These are phyloP conservation scores for Dendrobium catenatum DNA, from an alignment of 106 monocot genomes.

Conservation along the genomic window DNA sequence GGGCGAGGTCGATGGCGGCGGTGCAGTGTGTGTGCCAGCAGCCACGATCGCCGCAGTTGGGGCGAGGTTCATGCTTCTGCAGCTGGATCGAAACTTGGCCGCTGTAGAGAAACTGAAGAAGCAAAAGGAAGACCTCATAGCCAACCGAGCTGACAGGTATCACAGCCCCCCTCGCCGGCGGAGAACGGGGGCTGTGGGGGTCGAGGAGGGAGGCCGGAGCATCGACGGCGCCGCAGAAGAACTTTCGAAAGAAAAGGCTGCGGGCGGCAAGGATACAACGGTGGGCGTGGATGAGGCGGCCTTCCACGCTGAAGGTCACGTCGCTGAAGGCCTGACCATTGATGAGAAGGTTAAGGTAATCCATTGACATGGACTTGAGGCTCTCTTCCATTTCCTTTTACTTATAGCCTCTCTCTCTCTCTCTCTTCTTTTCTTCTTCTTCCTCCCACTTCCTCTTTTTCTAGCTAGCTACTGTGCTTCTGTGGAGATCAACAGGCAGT, in stretches of 20 bases:
- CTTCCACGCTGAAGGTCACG: conserved; percentile 86
- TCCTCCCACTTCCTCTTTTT: background rate
- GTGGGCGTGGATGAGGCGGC: conserved; percentile 78
- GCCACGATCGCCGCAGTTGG: conserved; percentile 60
- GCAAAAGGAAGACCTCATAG: conserved; percentile 66
- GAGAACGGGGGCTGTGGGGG: conserved; percentile 13
- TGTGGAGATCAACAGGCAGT: background rate
- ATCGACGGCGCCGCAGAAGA: conserved; percentile 25
- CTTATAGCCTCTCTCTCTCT: background rate
- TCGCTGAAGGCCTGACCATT: conserved; percentile 93
- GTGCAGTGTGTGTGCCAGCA: conserved; percentile 98
- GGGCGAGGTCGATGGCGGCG: conserved; percentile 83
- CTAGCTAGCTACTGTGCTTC: background rate
- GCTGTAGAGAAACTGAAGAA: conserved; percentile 67
- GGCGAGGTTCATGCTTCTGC: conserved; percentile 76
- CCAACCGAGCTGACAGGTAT: conserved; percentile 82
- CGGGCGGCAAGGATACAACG: conserved; percentile 88
- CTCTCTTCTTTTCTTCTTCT: background rate
- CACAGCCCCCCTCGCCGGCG: conserved; percentile 8
- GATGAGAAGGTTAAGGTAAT: conserved; percentile 93
- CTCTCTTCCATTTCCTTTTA: conserved; percentile 34
- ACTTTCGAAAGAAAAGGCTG: conserved; percentile 70
- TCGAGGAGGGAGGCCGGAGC: background rate
- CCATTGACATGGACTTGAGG: conserved; percentile 72
- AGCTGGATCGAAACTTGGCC: conserved; percentile 80